These are phyloP conservation scores for Tulasnella sp. DNA, from an alignment of 768 basidiomycete genomes.

Conservation along the genomic window DNA sequence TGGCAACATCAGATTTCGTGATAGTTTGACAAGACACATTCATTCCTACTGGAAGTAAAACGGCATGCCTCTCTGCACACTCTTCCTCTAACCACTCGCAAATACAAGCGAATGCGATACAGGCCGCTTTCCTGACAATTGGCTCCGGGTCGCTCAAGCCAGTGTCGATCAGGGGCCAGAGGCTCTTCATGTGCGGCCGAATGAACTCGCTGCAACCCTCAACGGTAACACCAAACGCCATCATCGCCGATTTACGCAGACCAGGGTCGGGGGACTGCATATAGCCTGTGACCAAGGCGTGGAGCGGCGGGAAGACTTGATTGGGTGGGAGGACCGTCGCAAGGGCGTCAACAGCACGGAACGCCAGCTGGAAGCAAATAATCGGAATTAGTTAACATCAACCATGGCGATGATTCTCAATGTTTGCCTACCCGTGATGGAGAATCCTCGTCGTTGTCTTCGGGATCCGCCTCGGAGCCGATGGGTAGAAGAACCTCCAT, in stretches of 20 bases:
- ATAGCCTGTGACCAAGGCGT: constrained; percentile 70
- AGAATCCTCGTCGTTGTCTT: constrained; percentile 86
- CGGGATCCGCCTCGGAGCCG: constrained; percentile 85
- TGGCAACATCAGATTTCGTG: not conserved
- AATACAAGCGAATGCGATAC: constrained; percentile 87
- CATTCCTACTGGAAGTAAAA: constrained; percentile 69
- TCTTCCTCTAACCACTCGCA: constrained; percentile 98
- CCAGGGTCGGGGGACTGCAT: constrained; percentile 68
- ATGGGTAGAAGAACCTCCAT: constrained; percentile 89
- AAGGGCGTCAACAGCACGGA: constrained; percentile 88
- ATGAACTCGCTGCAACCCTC: constrained; percentile 98
- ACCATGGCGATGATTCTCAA: not conserved
- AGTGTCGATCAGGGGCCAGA: constrained; percentile 89
- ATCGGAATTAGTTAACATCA: not conserved
- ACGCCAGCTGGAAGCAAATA: constrained; percentile 51
- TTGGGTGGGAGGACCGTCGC: constrained; percentile 85
- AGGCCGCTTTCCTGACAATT: constrained; percentile 88
- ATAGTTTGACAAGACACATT: not conserved
- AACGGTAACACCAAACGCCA: constrained; percentile 88
- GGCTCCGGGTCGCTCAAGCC: constrained; percentile 78
- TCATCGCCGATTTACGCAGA: constrained; percentile 83
- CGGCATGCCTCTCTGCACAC: constrained; percentile 63
- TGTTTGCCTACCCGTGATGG: constrained; percentile 63
- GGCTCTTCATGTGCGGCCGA: constrained; percentile 70
- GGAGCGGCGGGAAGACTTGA: constrained; percentile 92